phyloP scores from a whole-genome alignment of 176 grass and related monocot species.

The Panicum miliaceum region DNA sequence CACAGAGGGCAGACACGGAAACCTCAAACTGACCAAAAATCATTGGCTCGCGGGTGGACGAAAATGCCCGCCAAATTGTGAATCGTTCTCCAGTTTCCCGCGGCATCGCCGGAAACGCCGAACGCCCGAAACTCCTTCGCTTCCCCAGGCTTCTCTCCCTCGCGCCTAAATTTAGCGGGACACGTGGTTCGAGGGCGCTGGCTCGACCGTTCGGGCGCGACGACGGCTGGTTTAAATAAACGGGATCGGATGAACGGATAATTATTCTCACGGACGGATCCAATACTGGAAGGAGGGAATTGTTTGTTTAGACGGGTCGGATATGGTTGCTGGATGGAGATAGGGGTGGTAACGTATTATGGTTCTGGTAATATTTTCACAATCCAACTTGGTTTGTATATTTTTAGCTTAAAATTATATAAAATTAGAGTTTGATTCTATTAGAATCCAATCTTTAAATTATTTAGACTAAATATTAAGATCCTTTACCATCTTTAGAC shows the following conservation, averaged over 20 bases:
- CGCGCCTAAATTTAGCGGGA: neutral
- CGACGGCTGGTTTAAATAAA: neutral
- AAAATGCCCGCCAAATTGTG: conserved; percentile 36
- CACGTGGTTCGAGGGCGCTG: neutral
- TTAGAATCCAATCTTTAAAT: too few relatives aligned
- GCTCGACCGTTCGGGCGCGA: neutral
- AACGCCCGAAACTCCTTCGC: neutral
- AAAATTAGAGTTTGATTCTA: too few relatives aligned
- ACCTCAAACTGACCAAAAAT: neutral
- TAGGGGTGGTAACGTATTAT: too few relatives aligned
- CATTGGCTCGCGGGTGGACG: conserved; percentile 1
- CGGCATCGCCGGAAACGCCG: conserved; percentile 21
- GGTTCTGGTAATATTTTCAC: too few relatives aligned
- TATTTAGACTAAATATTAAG: too few relatives aligned
- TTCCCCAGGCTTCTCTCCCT: neutral
- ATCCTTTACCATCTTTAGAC: too few relatives aligned
- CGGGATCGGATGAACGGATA: neutral
- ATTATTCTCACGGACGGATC: neutral
- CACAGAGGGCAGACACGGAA: conserved; percentile 10
- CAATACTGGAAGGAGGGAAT: neutral
- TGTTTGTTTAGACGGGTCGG: neutral
- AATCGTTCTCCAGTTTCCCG: neutral
- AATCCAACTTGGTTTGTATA: too few relatives aligned
- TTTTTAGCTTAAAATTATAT: too few relatives aligned
- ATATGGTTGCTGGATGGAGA: too few relatives aligned